These are phyloP conservation scores for Secale cereale DNA, from an alignment of 176 grass and related monocot species.

Conservation along the genomic window DNA sequence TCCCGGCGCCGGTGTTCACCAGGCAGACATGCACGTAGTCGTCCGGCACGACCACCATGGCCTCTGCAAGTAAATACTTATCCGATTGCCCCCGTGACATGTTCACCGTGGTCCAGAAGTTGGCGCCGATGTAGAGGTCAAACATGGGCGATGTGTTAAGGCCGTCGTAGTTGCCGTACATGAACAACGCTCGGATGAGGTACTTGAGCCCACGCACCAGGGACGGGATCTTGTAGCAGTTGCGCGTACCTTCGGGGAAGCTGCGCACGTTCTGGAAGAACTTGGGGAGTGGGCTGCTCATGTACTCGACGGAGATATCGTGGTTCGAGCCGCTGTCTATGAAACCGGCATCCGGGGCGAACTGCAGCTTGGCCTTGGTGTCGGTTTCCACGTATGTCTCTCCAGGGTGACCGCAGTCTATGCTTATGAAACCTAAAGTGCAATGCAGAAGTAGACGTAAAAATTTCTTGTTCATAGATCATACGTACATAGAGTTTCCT, in stretches of 20 bases:
- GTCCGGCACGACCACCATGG: conserved; percentile 1
- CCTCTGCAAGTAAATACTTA: not conserved
- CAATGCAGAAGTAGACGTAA: not conserved
- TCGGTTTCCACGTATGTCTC: conserved; percentile 20
- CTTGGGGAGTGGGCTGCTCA: not conserved
- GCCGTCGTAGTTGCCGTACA: conserved; percentile 55
- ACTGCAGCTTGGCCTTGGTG: not conserved
- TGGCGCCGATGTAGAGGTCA: conserved; percentile 50
- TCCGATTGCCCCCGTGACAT: not conserved
- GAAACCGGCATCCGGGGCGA: conserved; percentile 32
- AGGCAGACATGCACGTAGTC: conserved; percentile 44
- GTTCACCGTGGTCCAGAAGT: conserved; percentile 42
- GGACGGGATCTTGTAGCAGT: conserved; percentile 47
- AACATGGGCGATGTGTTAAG: conserved; percentile 29
- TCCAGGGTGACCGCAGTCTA: conserved; percentile 42
- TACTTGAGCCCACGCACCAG: conserved; percentile 36
- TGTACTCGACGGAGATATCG: conserved; percentile 34
- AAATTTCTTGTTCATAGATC: too few species aligned
- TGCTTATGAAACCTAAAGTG: conserved; percentile 47
- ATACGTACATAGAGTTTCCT: too few species aligned
- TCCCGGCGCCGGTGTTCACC: conserved; percentile 40
- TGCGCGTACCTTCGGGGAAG: conserved; percentile 36
- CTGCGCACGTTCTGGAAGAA: conserved; percentile 32
- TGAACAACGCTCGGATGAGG: conserved; percentile 32
- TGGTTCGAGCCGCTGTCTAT: conserved; percentile 34